Evolutionary conservation across 1,139 yeast genomes (phyloP).

Genomic region (Kluyveromyces sp.): DNA sequence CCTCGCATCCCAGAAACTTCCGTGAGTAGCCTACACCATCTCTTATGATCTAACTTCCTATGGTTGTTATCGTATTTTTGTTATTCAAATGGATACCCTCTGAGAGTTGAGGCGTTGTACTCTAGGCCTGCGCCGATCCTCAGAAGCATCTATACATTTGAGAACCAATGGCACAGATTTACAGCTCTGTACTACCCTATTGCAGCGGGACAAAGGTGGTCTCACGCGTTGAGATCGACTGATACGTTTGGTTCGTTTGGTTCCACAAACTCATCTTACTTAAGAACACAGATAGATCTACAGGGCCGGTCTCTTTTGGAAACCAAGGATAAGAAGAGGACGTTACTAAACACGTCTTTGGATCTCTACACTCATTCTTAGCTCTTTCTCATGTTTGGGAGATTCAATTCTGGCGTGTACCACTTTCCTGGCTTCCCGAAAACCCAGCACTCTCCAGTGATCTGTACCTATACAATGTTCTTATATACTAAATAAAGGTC

Average conservation of each 20-base stretch:
- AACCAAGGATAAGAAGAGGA: too few species aligned
- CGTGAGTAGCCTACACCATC: not conserved
- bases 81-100: conserved; percentile 5
- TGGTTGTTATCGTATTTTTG: conserved; percentile 7
- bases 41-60: conserved; percentile 8
- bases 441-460: not conserved
- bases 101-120: too few species aligned
- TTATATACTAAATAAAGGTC: not conserved
- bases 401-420: not conserved
- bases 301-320: too few species aligned
- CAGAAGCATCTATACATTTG: conserved; percentile 20
- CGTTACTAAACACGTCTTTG: too few species aligned
- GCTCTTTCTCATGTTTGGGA: conserved; percentile 6
- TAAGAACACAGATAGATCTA: too few species aligned
- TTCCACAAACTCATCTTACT: too few species aligned
- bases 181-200: conserved; percentile 22
- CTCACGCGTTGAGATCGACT: conserved; percentile 19
- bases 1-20: too few species aligned
- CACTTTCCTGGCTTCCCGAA: not conserved
- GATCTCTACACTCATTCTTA: conserved; percentile 1
- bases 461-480: not conserved
- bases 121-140: not conserved
- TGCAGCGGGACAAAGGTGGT: conserved; percentile 30
- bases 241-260: conserved; percentile 31
- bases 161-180: conserved; percentile 11